phyloP scores from a whole-genome alignment of 2,329 filamentous ascomycete genomes.

The Aspergillus piperis region DNA sequence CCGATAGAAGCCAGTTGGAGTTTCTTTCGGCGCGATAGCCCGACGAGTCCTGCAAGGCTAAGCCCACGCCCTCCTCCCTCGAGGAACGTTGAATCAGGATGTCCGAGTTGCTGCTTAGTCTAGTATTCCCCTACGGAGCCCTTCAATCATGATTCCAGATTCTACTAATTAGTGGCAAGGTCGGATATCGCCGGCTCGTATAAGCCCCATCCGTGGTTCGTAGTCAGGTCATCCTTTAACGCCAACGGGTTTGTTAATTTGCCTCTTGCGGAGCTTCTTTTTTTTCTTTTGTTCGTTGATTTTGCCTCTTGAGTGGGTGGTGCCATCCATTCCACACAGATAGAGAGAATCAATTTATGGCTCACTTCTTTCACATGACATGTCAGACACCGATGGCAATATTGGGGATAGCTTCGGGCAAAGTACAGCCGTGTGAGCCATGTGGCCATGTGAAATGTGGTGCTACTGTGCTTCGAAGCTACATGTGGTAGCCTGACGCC shows the following conservation, averaged over 20 bases:
- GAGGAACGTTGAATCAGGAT: not conserved
- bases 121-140: not conserved
- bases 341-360: too few species aligned
- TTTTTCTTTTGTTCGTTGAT: too few species aligned
- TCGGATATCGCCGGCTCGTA: constrained; percentile 1
- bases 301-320: constrained; percentile 1
- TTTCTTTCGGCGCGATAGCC: not conserved
- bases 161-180: not conserved
- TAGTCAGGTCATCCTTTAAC: not conserved
- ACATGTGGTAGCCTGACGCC: not conserved
- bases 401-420: not conserved
- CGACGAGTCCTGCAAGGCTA: not conserved
- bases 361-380: not conserved
- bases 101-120: not conserved
- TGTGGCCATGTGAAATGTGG: constrained; percentile 1
- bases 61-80: not conserved
- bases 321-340: not conserved
- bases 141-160: too few species aligned
- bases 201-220: not conserved
- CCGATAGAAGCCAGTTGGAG: constrained; percentile 27
- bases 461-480: not conserved
- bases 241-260: not conserved
- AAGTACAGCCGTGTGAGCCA: not conserved
- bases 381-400: not conserved
- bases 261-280: not conserved